These are phyloP conservation scores for Chlorella sp. DNA, from an alignment of 139 green algal species.

Conservation along the genomic window DNA sequence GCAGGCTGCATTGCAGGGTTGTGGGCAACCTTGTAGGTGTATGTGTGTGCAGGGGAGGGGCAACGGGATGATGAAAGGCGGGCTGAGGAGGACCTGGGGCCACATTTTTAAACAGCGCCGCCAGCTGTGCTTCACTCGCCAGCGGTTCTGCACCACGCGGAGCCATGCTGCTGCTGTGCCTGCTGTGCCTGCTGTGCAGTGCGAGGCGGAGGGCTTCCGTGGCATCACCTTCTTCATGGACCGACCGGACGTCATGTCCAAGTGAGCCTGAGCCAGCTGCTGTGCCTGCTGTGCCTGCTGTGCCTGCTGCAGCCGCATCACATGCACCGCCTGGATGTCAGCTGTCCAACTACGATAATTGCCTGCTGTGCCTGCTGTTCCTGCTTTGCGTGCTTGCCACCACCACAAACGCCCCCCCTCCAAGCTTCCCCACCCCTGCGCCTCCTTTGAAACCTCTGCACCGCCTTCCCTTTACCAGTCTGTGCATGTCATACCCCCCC, in stretches of 20 bases:
- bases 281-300: constrained; percentile 50
- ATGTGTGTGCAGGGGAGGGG: neutral
- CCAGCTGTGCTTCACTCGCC: neutral
- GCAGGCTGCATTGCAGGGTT: neutral
- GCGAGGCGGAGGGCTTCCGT: constrained; percentile 98
- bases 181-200: constrained; percentile 69
- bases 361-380: neutral
- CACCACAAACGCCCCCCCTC: neutral
- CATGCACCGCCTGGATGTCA: neutral
- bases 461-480: too few relatives aligned
- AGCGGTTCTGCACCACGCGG: neutral
- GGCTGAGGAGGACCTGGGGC: neutral
- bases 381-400: neutral
- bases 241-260: constrained; percentile 82
- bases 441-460: neutral
- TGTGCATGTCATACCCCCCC: too few relatives aligned
- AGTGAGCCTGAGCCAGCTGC: neutral
- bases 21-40: too few relatives aligned
- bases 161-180: neutral
- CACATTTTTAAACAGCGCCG: neutral
- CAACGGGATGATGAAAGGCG: neutral
- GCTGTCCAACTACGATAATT: too few relatives aligned
- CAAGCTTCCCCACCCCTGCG: neutral
- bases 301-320: neutral
- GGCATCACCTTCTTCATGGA: constrained; percentile 98